A percentile compares a stretch with the other conserved stretches of the same genome.
These are phyloP conservation scores for Sanghuangporus weigelae DNA, from an alignment of 1,284 basidiomycete species.

Conservation along the genomic window DNA sequence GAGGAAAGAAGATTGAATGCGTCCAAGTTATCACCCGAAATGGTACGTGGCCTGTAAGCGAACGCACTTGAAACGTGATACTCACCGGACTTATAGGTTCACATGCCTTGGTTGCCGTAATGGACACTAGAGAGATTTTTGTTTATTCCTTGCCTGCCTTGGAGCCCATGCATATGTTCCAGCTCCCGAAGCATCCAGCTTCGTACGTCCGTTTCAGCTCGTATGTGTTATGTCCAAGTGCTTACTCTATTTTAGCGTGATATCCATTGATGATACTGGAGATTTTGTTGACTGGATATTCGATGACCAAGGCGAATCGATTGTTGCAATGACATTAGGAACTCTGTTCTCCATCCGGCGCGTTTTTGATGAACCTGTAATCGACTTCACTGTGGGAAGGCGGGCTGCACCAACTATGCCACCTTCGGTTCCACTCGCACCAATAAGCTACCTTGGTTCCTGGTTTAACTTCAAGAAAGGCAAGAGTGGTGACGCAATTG, in stretches of 20 bases:
- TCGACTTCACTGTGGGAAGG: slow-evolving; percentile 43
- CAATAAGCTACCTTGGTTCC: slow-evolving; percentile 48
- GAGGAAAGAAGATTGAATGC: slow-evolving; percentile 41
- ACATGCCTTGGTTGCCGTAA: slow-evolving; percentile 59
- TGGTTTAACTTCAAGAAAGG: slow-evolving; percentile 44
- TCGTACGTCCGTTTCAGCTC: slow-evolving; percentile 32
- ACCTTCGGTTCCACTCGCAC: slow-evolving; percentile 53
- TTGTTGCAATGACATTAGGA: slow-evolving; percentile 42
- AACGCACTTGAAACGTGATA: not conserved
- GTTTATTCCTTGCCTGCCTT: slow-evolving; percentile 69
- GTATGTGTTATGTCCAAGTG: not conserved
- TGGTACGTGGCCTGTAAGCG: slow-evolving; percentile 29
- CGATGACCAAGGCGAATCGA: slow-evolving; percentile 29
- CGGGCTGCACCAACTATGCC: slow-evolving; percentile 47
- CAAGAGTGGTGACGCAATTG: slow-evolving; percentile 53
- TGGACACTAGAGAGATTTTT: slow-evolving; percentile 46
- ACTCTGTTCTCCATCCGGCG: slow-evolving; percentile 55
- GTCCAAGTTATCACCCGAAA: slow-evolving; percentile 51
- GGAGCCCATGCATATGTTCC: slow-evolving; percentile 47
- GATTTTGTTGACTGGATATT: slow-evolving; percentile 48
- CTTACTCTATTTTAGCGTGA: slow-evolving; percentile 30
- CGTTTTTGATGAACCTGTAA: slow-evolving; percentile 41
- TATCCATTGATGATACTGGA: slow-evolving; percentile 50
- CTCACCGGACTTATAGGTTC: slow-evolving; percentile 37
- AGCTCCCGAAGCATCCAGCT: slow-evolving; percentile 36